Evolutionary conservation across 371 early-diverging fungal species (phyloP).

Genomic region (Cokeromyces recurvatus): DNA sequence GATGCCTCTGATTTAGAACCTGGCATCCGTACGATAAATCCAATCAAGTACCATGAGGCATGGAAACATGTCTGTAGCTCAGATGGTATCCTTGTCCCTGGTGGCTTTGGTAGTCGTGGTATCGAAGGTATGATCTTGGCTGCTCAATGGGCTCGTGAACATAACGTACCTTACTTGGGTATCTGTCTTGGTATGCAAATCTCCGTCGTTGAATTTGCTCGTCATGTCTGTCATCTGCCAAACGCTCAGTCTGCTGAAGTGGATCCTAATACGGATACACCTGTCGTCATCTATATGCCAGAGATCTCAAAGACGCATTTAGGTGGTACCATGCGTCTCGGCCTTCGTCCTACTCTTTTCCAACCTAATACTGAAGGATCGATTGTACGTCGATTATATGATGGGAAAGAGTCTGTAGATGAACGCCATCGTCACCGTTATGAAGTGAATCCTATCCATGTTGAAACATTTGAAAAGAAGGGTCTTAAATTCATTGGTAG

Average conservation of each 20-base stretch:
- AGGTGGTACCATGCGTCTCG: conserved; percentile 97
- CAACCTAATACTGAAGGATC: conserved; percentile 56
- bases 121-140: conserved; percentile 96
- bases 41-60: conserved; percentile 90
- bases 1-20: conserved; percentile 92
- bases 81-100: conserved; percentile 97
- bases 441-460: conserved; percentile 92
- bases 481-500: conserved; percentile 93
- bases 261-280: conserved; percentile 61
- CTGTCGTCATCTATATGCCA: conserved; percentile 95
- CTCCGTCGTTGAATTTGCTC: conserved; percentile 97
- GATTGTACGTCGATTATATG: conserved; percentile 69
- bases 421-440: conserved; percentile 99
- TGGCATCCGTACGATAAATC: conserved; percentile 63
- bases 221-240: conserved; percentile 86
- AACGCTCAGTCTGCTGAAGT: conserved; percentile 88
- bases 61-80: conserved; percentile 87
- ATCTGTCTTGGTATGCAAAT: conserved; percentile 99
- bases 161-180: conserved; percentile 96
- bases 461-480: conserved; percentile 71
- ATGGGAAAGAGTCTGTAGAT: conserved; percentile 53
- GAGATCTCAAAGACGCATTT: conserved; percentile 90
- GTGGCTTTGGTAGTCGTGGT: conserved; percentile 98
- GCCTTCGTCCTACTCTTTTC: conserved; percentile 85
- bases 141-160: conserved; percentile 96